Base-by-base conservation (phyloP, 495 filamentous ascomycete species). In the Xylaria palmicola region DNA sequence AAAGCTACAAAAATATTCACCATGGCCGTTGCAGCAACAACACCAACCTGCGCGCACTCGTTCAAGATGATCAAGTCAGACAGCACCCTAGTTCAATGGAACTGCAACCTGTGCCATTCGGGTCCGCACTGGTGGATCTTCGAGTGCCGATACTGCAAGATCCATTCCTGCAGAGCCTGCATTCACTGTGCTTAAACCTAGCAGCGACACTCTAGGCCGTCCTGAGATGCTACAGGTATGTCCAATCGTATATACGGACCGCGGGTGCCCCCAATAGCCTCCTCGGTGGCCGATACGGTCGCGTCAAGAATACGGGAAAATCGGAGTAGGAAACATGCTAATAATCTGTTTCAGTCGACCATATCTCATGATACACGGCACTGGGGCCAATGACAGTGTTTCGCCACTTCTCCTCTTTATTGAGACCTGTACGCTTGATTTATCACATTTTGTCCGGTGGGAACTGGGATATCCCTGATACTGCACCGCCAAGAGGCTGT, bases 41-140 rank as follows among this genome's bases (percentile, higher is more conserved):
- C 87, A 49, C 79, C 72, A 43, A 81, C 80, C 66, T 91, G 88
- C 77, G 79, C 81, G 26, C 89, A 91, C 76, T 78, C 75, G 1
- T 92, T 90, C 78, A 85, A 84, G 72, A 84, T 91, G 74, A 84
- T 93, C 75, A 93, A 93, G 75, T 86, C 85, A 7, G 86, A 91
- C 71, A 88, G 80, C 61, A 89, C 85, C 5, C 73, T 92, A 32
- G 82, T 93, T 57, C 81, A 89, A 64, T 93, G 90, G 90, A 85
- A 81, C 50, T 93, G 90, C 81, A 81, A 86, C 66, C 75, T 89
- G 69, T 93, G 90, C 73, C 86, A 88, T 67, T 85, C 83, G 6
- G 90, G 90, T 4, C 90, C 90, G 36, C 88, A 91, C 74, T 91
- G 88, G 88, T 88, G 83, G 75, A 92, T 93, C 71, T 90, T 84